Evolutionary conservation across 805 yeast genomes (phyloP).

Genomic region (Naumovozyma castellii): DNA sequence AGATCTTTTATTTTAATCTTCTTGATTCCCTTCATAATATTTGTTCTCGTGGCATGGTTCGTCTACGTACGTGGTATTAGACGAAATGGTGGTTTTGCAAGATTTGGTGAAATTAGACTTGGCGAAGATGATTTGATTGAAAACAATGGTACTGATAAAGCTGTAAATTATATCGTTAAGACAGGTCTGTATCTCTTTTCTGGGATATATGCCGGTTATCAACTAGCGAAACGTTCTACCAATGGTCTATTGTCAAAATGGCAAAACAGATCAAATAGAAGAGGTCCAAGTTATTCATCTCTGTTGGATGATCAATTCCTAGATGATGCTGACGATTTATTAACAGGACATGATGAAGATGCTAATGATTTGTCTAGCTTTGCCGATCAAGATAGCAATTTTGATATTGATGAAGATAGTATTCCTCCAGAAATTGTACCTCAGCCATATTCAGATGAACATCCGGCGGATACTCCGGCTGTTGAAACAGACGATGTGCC

Average conservation of each 20-base stretch:
- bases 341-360: slow-evolving; percentile 37
- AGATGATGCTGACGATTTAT: slow-evolving; percentile 31
- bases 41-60: slow-evolving; percentile 51
- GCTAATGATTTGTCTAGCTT: slow-evolving; percentile 40
- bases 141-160: slow-evolving; percentile 49
- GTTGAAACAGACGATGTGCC: neutral
- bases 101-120: slow-evolving; percentile 79
- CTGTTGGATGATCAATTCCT: slow-evolving; percentile 26
- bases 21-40: slow-evolving; percentile 44
- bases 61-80: slow-evolving; percentile 75
- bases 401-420: slow-evolving; percentile 30
- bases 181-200: slow-evolving; percentile 46
- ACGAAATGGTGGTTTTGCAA: slow-evolving; percentile 63
- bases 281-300: slow-evolving; percentile 28
- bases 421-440: slow-evolving; percentile 4
- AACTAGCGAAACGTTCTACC: slow-evolving; percentile 11
- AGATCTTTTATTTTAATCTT: slow-evolving; percentile 44
- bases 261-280: slow-evolving; percentile 23
- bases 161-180: slow-evolving; percentile 48
- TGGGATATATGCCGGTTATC: slow-evolving; percentile 22
- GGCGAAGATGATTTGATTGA: slow-evolving; percentile 66
- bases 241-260: slow-evolving; percentile 8
- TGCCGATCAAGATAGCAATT: slow-evolving; percentile 28
- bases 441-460: slow-evolving; percentile 1
- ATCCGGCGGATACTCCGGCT: slow-evolving; percentile 4